Evolutionary conservation across 257 asterid genomes (phyloP).

Genomic region (Primulina huaijiensis): DNA sequence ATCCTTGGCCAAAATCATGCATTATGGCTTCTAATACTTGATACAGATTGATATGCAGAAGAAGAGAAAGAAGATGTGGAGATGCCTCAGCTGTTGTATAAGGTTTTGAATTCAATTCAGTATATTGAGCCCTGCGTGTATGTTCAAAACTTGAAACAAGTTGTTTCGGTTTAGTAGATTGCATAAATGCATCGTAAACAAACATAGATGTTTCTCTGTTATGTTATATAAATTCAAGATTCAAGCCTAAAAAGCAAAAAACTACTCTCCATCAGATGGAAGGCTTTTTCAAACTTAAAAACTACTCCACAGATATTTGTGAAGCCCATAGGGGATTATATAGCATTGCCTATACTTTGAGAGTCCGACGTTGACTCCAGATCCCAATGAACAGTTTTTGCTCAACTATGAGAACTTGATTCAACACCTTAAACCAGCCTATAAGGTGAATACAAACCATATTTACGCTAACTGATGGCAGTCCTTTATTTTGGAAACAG

Average conservation of each 20-base stretch:
- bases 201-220: background rate
- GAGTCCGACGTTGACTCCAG: background rate
- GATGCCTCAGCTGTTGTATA: slow-evolving; percentile 34
- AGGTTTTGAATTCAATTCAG: background rate
- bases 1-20: slow-evolving; percentile 34
- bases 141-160: background rate
- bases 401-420: background rate
- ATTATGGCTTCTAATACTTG: slow-evolving; percentile 24
- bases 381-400: background rate
- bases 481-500: slow-evolving; percentile 2
- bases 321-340: no score
- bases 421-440: background rate
- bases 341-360: background rate
- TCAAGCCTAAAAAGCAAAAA: no score
- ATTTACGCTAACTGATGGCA: background rate
- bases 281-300: no score
- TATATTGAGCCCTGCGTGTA: background rate
- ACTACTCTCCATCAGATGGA: no score
- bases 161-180: slow-evolving; percentile 1
- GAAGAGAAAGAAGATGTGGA: slow-evolving; percentile 27
- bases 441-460: background rate
- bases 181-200: background rate
- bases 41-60: slow-evolving; percentile 28
- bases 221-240: no score
- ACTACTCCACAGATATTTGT: no score